phyloP scores from a whole-genome alignment of 2,329 filamentous ascomycete species.

The Coniochaeta ligniaria region DNA sequence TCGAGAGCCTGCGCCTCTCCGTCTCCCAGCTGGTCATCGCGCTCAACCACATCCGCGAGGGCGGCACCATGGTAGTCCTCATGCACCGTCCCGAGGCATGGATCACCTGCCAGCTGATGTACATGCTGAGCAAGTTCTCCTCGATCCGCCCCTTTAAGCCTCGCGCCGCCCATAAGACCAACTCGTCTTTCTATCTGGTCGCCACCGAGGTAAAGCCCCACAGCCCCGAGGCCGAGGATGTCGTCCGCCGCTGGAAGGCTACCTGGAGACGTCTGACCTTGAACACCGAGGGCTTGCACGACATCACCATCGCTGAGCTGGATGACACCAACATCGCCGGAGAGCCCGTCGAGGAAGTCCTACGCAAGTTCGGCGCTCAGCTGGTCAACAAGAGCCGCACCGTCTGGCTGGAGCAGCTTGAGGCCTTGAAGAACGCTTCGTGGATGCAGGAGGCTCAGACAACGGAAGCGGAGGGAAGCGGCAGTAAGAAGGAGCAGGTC shows the following conservation, averaged over 20 bases:
- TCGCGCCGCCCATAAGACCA: slow-evolving; percentile 24
- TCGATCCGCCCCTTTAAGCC: slow-evolving; percentile 38
- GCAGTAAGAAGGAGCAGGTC: too few relatives aligned
- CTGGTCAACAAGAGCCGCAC: slow-evolving; percentile 20
- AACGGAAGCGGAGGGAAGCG: too few relatives aligned
- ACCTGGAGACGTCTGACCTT: slow-evolving; percentile 33
- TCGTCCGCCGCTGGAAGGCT: slow-evolving; percentile 31
- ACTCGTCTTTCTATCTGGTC: slow-evolving; percentile 47
- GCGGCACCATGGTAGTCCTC: slow-evolving; percentile 43
- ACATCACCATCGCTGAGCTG: slow-evolving; percentile 1
- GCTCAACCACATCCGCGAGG: slow-evolving; percentile 33
- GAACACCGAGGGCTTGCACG: slow-evolving; percentile 17
- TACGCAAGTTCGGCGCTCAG: slow-evolving; percentile 26
- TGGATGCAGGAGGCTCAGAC: slow-evolving; percentile 12
- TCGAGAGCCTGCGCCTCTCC: slow-evolving; percentile 28
- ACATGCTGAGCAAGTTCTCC: slow-evolving; percentile 33
- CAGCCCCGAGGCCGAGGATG: slow-evolving; percentile 20
- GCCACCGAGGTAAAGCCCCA: slow-evolving; percentile 31
- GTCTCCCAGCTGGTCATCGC: slow-evolving; percentile 34
- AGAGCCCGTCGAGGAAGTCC: slow-evolving; percentile 15
- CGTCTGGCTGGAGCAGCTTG: slow-evolving; percentile 27
- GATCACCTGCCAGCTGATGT: slow-evolving; percentile 27
- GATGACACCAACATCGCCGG: background rate
- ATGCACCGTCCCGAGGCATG: slow-evolving; percentile 39
- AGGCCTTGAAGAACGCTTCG: slow-evolving; percentile 19